Evolutionary conservation across 345 rosid genomes (phyloP), one percentile per base, ranked within the genome.

Genomic region (Draba incana): DNA sequence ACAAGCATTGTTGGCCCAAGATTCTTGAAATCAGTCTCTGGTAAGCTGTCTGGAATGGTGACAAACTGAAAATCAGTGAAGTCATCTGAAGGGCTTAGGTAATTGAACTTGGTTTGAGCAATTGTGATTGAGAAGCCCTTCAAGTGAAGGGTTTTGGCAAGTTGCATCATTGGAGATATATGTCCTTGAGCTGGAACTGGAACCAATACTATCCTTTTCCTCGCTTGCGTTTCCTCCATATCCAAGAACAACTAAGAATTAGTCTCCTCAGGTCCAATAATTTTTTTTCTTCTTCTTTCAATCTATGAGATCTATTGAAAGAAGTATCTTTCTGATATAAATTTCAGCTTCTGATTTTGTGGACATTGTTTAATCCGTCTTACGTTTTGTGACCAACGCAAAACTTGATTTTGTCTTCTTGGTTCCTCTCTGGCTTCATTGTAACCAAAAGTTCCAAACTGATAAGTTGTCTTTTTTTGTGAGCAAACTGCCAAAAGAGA

Each of bases 101-200:
- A 14, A 37, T 30, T 71, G 69, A 71, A 62, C 57, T 71, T 71
- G 49, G 75, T 58, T 3, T 71, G 75, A 55, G 15, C 46, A 47
- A 72, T 33, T 28, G 65, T 64, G 4, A 71, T 71, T 25, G 70
- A 63, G 27, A 71, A 63, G 27, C 75, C 75, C 24, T 58, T 80
- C 9, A 77, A 76, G 57, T 86, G 63, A 25, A 90, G 88, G 49
- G 77, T 28, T 44, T 80, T 52, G 0, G 75, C 89, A 0, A 85
- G 86, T 49, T 84, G 86, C 74, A 88, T 82, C 84, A 88, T 81
- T 1, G 92, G 89, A 49, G 70, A 77, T 63, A 85, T 47, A 70
- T 88, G 92, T 20, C 95, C 91, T 57, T 82, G 88, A 10, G 79
- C 74, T 41, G 92, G 88, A 16, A 16, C 49, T 3, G 88, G 84